Conservation (phyloP, 2,329 filamentous ascomycete genomes). For the Botrytis cinerea region DNA sequence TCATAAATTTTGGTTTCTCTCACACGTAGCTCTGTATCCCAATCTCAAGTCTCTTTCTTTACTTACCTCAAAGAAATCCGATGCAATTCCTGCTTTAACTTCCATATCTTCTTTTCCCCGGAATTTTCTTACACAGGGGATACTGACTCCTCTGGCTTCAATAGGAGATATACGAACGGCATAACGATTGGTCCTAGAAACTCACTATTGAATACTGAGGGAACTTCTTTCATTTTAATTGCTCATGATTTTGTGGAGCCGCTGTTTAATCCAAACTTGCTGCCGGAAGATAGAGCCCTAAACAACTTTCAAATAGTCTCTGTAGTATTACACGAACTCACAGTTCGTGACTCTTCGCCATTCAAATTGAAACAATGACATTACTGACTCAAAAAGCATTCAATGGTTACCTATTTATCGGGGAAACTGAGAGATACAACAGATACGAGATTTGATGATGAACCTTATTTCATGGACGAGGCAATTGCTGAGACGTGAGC, state of each 20-base stretch:
- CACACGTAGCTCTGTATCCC: background rate
- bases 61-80: background rate
- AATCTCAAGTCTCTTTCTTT: background rate
- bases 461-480: conserved; percentile 6
- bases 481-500: conserved; percentile 2
- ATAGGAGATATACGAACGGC: background rate
- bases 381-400: background rate
- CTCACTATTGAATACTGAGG: background rate
- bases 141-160: background rate
- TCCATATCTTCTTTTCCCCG: background rate
- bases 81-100: background rate
- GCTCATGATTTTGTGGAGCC: background rate
- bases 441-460: background rate
- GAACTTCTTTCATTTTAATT: background rate
- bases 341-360: background rate
- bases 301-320: background rate
- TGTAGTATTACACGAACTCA: background rate
- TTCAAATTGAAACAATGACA: too few relatives aligned
- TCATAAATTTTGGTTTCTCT: background rate
- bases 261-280: background rate
- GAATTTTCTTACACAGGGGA: background rate
- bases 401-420: background rate
- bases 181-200: background rate
- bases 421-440: background rate
- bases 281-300: conserved; percentile 1